Evolutionary conservation across 1,284 basidiomycete species (phyloP), one percentile per base, ranked within the genome.

Genomic region (Amylostereum areolatum): DNA sequence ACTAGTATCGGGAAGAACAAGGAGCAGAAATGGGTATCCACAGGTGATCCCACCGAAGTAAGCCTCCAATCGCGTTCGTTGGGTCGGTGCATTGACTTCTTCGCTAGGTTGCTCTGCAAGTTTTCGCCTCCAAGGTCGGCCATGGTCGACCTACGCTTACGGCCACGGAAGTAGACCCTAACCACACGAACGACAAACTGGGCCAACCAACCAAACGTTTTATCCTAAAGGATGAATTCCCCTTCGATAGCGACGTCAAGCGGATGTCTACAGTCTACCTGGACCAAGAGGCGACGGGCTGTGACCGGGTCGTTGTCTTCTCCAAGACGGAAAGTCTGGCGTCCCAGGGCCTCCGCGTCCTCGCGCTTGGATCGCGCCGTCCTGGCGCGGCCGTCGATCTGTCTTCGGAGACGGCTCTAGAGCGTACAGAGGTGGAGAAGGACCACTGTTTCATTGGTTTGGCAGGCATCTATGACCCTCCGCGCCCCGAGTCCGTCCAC

Each of bases 41-140:
- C 80, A 42, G 85, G 85, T 30, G 85, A 88, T 57, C 80, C 84
- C 1, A 88, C 85, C 12, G 78, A 82, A 59, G 72, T 78, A n/a
- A 7, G 37, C 27, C 7, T n/a, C 18, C 18, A 18, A 18, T 18
- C 18, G 18, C 18, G 18, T 18, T 18, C 18, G 18, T 18, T 18
- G 9, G 34, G 33, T 81, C 82, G 1, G 72, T 86, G 85, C 62
- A 82, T 84, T 5, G 80, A 80, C 48, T 78, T 79, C 0, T 74
- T 77, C 55, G 76, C 77, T 45, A 55, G 68, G 27, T 59, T 59
- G 54, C 37, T 39, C 37, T 39, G 37, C 37, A 39, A 39, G 37
- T 39, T n/a, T n/a, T 39, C n/a, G 37, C 37, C 37, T 18, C 6
- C 37, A 39, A 18, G 37, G 5, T n/a, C 12, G 37, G 37, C 37